Conservation (phyloP, 306 rosid species). For the Senna tora region DNA sequence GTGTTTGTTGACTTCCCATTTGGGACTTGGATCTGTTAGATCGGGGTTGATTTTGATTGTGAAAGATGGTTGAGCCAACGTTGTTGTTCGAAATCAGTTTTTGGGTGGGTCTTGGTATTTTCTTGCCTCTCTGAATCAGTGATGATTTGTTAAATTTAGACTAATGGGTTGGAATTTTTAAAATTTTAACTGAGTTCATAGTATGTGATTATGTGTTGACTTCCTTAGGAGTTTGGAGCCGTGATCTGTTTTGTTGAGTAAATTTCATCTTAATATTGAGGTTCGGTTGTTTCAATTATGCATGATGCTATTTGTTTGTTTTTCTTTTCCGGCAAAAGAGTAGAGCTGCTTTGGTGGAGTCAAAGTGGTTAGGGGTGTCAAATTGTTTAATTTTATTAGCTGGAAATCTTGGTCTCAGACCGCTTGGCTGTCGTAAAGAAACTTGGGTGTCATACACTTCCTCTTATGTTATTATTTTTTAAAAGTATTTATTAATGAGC, state of each 20-base stretch:
- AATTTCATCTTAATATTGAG: background rate
- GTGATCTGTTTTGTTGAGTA: background rate
- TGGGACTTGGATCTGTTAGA: slow-evolving; percentile 30
- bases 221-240: background rate
- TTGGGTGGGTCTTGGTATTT: background rate
- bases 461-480: background rate
- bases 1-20: slow-evolving; percentile 1
- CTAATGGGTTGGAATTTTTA: background rate
- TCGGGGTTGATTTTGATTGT: slow-evolving; percentile 34
- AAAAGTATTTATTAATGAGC: background rate
- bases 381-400: background rate
- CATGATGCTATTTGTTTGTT: background rate
- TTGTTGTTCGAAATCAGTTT: background rate
- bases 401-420: background rate
- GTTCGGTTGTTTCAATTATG: slow-evolving; percentile 6
- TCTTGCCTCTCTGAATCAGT: background rate
- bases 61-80: background rate
- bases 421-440: background rate
- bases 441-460: background rate
- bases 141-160: background rate
- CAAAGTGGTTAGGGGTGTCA: background rate
- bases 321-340: background rate
- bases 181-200: background rate
- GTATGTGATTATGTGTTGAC: background rate
- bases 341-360: background rate